Percentiles rank a stretch among this genome's conserved stretches.
Conservation (phyloP, 768 basidiomycete genomes). For the Mycena filopes region DNA sequence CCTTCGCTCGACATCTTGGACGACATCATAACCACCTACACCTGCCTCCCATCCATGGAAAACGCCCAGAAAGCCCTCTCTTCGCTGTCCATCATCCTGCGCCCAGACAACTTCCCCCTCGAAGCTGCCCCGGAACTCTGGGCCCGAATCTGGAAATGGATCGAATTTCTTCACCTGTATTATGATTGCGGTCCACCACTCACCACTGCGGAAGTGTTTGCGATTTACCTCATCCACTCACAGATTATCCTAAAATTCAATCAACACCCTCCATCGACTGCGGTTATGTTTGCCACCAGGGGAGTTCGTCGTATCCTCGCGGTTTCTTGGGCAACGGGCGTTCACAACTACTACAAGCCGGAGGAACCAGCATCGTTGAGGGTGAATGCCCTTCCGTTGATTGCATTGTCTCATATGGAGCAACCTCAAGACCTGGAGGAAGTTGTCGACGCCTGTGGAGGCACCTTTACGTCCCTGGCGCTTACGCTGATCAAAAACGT, state of each 20-base stretch:
- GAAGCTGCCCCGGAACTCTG: conserved; percentile 14
- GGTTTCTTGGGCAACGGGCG: conserved; percentile 8
- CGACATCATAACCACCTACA: too few relatives aligned
- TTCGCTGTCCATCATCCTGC: conserved; percentile 4
- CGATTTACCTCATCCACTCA: conserved; percentile 7
- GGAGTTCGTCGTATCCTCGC: conserved; percentile 17
- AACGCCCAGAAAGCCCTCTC: conserved; percentile 7
- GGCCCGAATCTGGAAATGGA: conserved; percentile 20
- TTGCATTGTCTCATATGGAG: conserved; percentile 21
- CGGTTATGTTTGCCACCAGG: conserved; percentile 10
- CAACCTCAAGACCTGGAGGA: conserved; percentile 12
- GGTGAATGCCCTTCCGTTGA: conserved; percentile 14
- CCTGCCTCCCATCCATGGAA: conserved; percentile 15
- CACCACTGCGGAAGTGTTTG: conserved; percentile 8
- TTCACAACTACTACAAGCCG: conserved; percentile 1
- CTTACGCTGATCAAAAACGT: conserved; percentile 12
- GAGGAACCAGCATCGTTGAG: conserved; percentile 18
- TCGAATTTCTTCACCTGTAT: conserved; percentile 16
- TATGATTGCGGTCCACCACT: conserved; percentile 3
- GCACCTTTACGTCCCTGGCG: conserved; percentile 11
- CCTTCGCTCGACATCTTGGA: conserved; percentile 19
- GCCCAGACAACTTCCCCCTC: conserved; percentile 11
- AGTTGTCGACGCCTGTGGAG: conserved; percentile 18
- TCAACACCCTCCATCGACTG: conserved; percentile 13
- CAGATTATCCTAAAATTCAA: conserved; percentile 17